Evolutionary conservation across 225 moss, liverwort and hornwort species (phyloP).

Genomic region (Physcomitrium patens): DNA sequence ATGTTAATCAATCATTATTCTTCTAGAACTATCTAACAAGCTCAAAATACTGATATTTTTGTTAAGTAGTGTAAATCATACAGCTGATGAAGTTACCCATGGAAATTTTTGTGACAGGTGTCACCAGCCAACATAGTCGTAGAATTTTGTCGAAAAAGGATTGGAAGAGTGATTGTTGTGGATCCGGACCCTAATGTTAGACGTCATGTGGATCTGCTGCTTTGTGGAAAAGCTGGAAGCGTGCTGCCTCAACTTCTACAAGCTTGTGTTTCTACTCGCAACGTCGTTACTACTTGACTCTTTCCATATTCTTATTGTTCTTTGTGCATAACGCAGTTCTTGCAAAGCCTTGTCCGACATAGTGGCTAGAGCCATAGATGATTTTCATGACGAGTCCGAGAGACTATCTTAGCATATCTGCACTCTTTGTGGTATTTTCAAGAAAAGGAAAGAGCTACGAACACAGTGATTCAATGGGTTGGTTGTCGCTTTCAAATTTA

Average conservation of each 20-base stretch:
- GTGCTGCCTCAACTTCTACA: conserved; percentile 46
- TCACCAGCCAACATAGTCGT: conserved; percentile 56
- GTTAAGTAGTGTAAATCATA: neutral
- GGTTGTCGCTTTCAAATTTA: neutral
- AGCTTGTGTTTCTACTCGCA: conserved; percentile 35
- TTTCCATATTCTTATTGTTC: neutral
- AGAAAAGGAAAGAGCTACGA: neutral
- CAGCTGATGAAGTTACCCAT: conserved; percentile 10
- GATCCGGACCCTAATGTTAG: conserved; percentile 45
- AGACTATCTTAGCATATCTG: neutral
- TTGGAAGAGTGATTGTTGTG: conserved; percentile 49
- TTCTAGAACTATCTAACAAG: neutral
- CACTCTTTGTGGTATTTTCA: neutral
- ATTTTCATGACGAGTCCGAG: neutral
- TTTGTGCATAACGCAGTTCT: neutral
- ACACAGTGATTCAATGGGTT: neutral
- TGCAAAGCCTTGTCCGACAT: conserved; percentile 1
- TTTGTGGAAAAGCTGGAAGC: conserved; percentile 51
- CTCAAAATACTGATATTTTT: neutral
- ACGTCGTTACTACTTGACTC: conserved; percentile 32
- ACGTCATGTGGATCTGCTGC: conserved; percentile 43
- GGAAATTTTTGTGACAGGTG: conserved; percentile 33
- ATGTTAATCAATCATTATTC: neutral
- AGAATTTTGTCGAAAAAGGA: conserved; percentile 42
- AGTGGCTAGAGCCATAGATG: conserved; percentile 7